These are phyloP conservation scores for Eucalyptus melliodora DNA, from an alignment of 345 rosid species.

Conservation along the genomic window DNA sequence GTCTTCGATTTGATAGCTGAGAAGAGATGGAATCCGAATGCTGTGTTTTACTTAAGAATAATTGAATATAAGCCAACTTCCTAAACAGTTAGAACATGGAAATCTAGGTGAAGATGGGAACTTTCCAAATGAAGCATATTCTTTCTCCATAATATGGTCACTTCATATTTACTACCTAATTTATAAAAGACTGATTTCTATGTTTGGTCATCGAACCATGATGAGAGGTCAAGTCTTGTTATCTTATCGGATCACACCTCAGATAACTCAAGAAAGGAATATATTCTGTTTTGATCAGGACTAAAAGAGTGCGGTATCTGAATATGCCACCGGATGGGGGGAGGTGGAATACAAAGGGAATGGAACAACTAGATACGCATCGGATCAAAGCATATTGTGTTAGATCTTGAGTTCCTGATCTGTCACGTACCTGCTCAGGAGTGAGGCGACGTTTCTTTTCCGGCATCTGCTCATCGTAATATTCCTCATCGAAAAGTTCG, in stretches of 20 bases:
- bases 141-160: background rate
- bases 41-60: background rate
- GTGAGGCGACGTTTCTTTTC: slow-evolving; percentile 70
- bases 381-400: background rate
- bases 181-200: background rate
- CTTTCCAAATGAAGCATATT: background rate
- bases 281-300: slow-evolving; percentile 4
- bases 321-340: background rate
- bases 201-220: background rate
- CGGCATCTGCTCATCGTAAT: slow-evolving; percentile 64
- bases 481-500: slow-evolving; percentile 60
- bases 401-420: background rate
- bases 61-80: background rate
- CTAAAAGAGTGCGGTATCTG: background rate
- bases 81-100: background rate
- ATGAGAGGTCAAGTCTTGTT: background rate
- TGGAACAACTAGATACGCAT: background rate
- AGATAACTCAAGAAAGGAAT: background rate
- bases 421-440: slow-evolving; percentile 33
- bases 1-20: background rate
- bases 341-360: background rate
- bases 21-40: background rate
- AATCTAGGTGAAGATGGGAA: background rate
- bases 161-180: background rate
- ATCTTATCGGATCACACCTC: background rate